Base-by-base conservation (phyloP, 495 filamentous ascomycete genomes). In the Neurospora sp. region DNA sequence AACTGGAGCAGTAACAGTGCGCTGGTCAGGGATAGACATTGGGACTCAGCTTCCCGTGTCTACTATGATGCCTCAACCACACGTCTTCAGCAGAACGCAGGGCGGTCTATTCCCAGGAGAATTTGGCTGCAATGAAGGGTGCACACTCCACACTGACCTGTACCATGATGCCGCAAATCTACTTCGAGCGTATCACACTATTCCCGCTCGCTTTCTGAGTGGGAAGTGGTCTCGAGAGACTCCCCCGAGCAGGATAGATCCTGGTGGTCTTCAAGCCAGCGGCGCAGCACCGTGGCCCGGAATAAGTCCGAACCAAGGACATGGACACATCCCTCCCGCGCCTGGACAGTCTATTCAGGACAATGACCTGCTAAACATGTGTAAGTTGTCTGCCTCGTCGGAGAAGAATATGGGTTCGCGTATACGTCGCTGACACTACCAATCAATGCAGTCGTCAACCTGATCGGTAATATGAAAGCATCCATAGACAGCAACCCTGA, bases 401-500 rank as follows among this genome's bases (percentile, higher is more conserved):
- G 53, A 7, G 14, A 18, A 35, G 1, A 27, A 65, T 65, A 37
- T 37, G 53, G 27, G 12, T 37, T 35, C 14, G 14, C 2, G 22
- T 65, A 65, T 65, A 27, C 48, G 5, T 40, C 42, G 70, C 69
- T 74, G 18, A 74, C n/a, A 20, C 69, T 59, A 38, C 12, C 12
- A 41, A 53, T 42, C 22, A 7, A 8, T 38, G 16, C 85, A 93
- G 70, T 82, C 80, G 71, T 93, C 86, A 78, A 92, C 88, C 78
- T 88, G 78, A 72, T 85, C 73, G 76, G 86, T 78, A 75, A 88
- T 81, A 77, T 87, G 80, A 81, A 80, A 69, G 80, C 81, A 31
- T 81, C 78, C 9, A 27, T 83, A 14, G 80, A 82, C 72, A 81
- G 81, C 22, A 80, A 79, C 40, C 81, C 81, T 0, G 81, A 82